These are phyloP conservation scores for Nothopassalora personata DNA, from an alignment of 2,329 filamentous ascomycete genomes.

Conservation along the genomic window DNA sequence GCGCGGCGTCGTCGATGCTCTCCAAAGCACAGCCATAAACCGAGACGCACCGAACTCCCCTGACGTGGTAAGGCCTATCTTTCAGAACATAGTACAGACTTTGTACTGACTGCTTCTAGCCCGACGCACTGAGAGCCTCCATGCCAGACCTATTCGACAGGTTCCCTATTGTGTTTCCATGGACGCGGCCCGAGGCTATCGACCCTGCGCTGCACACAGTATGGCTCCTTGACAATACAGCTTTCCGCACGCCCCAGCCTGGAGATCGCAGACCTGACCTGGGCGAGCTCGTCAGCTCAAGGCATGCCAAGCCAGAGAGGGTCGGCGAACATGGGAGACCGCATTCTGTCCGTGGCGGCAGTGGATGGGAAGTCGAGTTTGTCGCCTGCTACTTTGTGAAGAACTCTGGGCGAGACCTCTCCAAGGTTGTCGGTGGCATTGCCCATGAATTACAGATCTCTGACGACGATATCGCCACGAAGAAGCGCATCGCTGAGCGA, in stretches of 20 bases:
- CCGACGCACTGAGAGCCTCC: constrained; percentile 27
- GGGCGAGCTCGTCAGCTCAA: constrained; percentile 13
- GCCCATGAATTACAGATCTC: constrained; percentile 63
- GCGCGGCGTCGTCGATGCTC: constrained; percentile 24
- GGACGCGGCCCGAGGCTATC: constrained; percentile 38
- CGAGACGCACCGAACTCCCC: constrained; percentile 29
- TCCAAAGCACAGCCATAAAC: constrained; percentile 24
- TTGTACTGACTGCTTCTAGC: not conserved
- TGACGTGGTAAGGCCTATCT: constrained; percentile 16
- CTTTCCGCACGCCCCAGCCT: constrained; percentile 53
- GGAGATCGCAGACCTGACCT: constrained; percentile 22
- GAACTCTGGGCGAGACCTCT: constrained; percentile 60
- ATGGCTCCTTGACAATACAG: constrained; percentile 89
- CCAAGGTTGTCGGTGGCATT: constrained; percentile 64
- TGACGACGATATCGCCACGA: constrained; percentile 45
- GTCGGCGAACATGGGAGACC: constrained; percentile 30
- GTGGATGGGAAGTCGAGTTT: constrained; percentile 72
- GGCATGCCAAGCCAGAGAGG: constrained; percentile 18
- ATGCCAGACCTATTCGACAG: constrained; percentile 34
- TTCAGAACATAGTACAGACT: too few species aligned
- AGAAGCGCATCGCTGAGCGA: constrained; percentile 60
- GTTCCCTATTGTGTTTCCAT: constrained; percentile 51
- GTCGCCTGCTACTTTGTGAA: constrained; percentile 76
- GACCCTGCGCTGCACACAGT: constrained; percentile 63
- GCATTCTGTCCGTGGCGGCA: constrained; percentile 24